Conservation (phyloP, 768 basidiomycete genomes). For the Ephemerocybe angulata region DNA sequence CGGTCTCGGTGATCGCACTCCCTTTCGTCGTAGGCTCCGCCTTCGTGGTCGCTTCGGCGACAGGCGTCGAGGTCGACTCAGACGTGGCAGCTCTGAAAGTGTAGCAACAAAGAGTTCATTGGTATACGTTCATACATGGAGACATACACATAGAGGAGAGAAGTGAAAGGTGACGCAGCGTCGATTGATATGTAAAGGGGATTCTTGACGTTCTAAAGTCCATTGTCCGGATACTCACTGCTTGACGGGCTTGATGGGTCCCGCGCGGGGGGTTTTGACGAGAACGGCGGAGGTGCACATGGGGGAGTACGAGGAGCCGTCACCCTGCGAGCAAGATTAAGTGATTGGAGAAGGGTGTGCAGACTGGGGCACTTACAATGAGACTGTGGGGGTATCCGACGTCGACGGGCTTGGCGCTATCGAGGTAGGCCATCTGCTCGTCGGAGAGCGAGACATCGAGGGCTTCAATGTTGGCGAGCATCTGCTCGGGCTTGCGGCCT, state of each 20-base stretch:
- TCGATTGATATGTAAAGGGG: not conserved
- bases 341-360: too few relatives aligned
- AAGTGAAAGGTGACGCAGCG: too few relatives aligned
- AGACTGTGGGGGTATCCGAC: constrained; percentile 4
- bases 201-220: too few relatives aligned
- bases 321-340: not conserved
- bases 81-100: too few relatives aligned
- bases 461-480: constrained; percentile 41
- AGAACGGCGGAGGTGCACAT: not conserved
- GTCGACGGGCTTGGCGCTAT: constrained; percentile 20
- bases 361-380: constrained; percentile 5
- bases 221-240: constrained; percentile 5
- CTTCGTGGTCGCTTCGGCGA: too few relatives aligned
- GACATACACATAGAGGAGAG: too few relatives aligned
- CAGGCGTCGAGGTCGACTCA: too few relatives aligned
- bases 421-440: constrained; percentile 38
- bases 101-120: too few relatives aligned
- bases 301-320: not conserved
- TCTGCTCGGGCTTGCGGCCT: constrained; percentile 36
- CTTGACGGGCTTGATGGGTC: not conserved
- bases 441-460: constrained; percentile 35
- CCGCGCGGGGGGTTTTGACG: not conserved
- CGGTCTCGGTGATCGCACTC: too few relatives aligned
- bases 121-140: too few relatives aligned
- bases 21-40: too few relatives aligned